Evolutionary conservation across 306 rosid species (phyloP), one percentile per base, ranked within the genome.

Genomic region (Sesbania bispinosa): DNA sequence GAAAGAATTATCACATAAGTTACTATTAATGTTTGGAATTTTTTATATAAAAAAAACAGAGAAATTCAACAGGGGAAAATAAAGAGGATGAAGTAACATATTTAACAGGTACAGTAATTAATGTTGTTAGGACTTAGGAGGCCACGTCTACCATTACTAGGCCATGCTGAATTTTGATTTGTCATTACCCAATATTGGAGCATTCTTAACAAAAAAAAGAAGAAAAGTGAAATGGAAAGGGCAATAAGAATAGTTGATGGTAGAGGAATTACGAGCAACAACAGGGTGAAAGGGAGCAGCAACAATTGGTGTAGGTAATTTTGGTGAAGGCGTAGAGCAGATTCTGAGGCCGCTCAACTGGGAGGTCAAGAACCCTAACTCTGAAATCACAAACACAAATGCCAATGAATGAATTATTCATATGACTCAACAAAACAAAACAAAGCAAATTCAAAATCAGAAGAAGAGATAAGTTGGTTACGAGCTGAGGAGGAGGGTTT

Each of bases 301-400:
- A 48, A 60, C 30, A 0, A 70, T 4, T 32, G 84, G 79, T 3
- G 42, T 21, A 41, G 79, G n/a, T 21, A 59, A 52, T 59, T 68
- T 62, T 23, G 54, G 73, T 8, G 82, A 74, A 54, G 53, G 32
- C 70, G 63, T 67, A 80, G 43, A 32, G 2, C 89, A 83, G 79
- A 89, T 79, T 81, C 67, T 86, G 86, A 89, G 27, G 78, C 98
- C 98, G 9, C 76, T 53, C 76, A 94, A 78, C 63, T 89, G 92
- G 3, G 97, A 90, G 57, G 72, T 65, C 23, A 89, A 58, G 74
- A 87, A 90, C 13, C 89, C 86, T 45, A 90, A 64, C 33, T 86
- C 90, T 65, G 73, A 64, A 75, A 63, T 5, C 14, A 69, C 4
- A 46, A 65, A 65, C 10, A 38, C 0, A 10, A 8, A n/a, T n/a